Base-by-base conservation (phyloP, 768 basidiomycete genomes). In the Hygrocybe coccinea region DNA sequence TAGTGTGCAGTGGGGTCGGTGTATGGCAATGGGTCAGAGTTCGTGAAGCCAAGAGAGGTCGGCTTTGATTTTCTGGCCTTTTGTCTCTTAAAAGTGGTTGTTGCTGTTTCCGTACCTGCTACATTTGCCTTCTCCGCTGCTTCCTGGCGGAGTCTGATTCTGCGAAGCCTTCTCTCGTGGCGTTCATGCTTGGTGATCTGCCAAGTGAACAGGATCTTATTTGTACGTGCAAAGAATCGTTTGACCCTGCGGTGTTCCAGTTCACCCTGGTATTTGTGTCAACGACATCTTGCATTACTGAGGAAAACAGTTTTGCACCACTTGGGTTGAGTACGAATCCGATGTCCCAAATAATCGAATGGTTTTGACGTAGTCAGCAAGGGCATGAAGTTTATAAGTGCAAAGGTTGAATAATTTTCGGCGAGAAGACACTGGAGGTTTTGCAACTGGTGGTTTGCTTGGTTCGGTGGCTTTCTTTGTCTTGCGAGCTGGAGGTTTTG, bases 181-280 rank as follows among this genome's bases (percentile, higher is more conserved):
- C 55, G 52, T 21, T 58, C 35, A 19, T 60, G 56, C 21, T 25
- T 50, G 58, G 0, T 63, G 57, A 48, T 80, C 76, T 56, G 76
- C 67, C 0, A n/a, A 67, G 64, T 55, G 79, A 74, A 4, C 72
- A 61, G 45, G 25, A 58, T 64, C 52, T 73, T 72, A 59, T 68
- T 72, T 0, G 67, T 70, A 0, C 60, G 53, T 0, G 56, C 41
- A 35, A 72, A 77, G 48, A 69, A 68, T 0, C 52, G 46, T 59
- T 77, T 77, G 12, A 68, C 63, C 0, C 52, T 54, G 0, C 61
- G 59, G 49, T 77, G 76, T 54, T 75, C 67, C 0, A 67, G 62
- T 51, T 77, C 73, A 0, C 71, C 69, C 74, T 76, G 41, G 22
- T 12, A 33, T 69, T 15, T 8, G 75, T 78, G 21, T n/a, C 15